phyloP scores from a whole-genome alignment of 2,329 filamentous ascomycete species.

The Sclerotinia subarctica region DNA sequence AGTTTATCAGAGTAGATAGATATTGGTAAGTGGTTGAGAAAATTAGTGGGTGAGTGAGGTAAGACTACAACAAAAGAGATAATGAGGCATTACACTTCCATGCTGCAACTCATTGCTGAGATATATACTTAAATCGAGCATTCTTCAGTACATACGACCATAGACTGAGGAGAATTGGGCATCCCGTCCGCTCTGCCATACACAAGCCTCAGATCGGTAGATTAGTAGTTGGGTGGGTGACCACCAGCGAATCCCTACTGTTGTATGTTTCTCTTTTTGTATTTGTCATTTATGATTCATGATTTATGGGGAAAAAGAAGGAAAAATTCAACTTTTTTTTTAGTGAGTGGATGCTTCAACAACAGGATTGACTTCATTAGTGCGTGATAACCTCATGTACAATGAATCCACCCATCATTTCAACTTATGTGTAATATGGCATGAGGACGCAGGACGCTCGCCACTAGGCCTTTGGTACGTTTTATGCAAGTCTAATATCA shows the following conservation, averaged over 20 bases:
- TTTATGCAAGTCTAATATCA: too few relatives aligned
- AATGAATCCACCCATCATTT: too few relatives aligned
- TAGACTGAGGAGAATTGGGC: slow-evolving; percentile 7
- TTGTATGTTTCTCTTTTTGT: neutral
- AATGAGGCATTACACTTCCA: neutral
- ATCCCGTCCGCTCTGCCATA: slow-evolving; percentile 11
- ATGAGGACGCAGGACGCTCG: too few relatives aligned
- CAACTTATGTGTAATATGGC: too few relatives aligned
- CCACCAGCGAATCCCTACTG: slow-evolving; percentile 12
- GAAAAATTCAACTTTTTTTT: neutral
- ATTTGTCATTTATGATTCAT: too few relatives aligned
- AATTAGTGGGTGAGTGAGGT: neutral
- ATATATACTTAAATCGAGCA: too few relatives aligned
- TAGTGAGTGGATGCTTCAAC: neutral
- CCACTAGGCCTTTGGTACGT: too few relatives aligned
- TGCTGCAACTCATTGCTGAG: too few relatives aligned
- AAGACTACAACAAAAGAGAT: neutral
- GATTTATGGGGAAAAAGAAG: neutral
- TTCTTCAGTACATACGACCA: neutral
- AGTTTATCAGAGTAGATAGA: too few relatives aligned
- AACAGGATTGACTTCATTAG: too few relatives aligned
- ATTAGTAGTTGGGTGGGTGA: slow-evolving; percentile 9
- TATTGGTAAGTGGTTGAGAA: too few relatives aligned
- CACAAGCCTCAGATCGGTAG: slow-evolving; percentile 5
- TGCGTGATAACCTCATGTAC: too few relatives aligned